Evolutionary conservation across 306 rosid genomes (phyloP), one percentile per base, ranked within the genome.

Genomic region (Ochetophila trinervis): DNA sequence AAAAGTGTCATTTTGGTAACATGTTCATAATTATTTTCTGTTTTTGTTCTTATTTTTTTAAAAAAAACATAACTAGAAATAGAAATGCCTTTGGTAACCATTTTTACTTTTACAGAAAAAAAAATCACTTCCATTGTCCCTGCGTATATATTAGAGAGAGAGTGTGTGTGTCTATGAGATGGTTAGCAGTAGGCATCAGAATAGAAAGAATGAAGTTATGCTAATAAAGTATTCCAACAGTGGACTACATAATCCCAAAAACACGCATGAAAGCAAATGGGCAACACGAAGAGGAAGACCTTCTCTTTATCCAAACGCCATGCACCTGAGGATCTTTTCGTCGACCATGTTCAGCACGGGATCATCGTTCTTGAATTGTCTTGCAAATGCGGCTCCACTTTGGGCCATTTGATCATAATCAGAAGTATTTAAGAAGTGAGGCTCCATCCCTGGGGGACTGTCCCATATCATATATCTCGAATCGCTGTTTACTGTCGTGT

Each of bases 401-500:
- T 79, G 82, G 19, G 55, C 82, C 91, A 90, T 90, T 78, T 83
- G 79, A 75, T 78, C 66, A 74, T 71, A 93, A 75, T 76, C 85
- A 16, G 88, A 90, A 14, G 65, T 20, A 18, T 83, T 88, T 57
- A 93, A 95, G 80, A 90, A 87, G 71, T 37, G 91, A 2, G 99
- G 99, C 53, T 93, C 96, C 90, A 90, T 90, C 68, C 71, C 81
- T 0, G 97, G 97, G n/a, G 97, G 97, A 60, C 83, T 82, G 76
- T 93, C 97, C 99, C 99, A 93, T 57, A 84, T 78, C 94, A 89
- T 82, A 63, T 78, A 93, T 48, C 98, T 71, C 65, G 89, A 74
- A 82, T 93, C 94, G 12, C 83, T 82, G 67, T 93, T 93, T 58
- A 93, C 88, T 2, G 99, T 83, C 1, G 88, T 90, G 86, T 93